Evolutionary conservation across 371 early-diverging fungal species (phyloP), one percentile per base, ranked within the genome.

Genomic region (Blastocladiella emersonii): DNA sequence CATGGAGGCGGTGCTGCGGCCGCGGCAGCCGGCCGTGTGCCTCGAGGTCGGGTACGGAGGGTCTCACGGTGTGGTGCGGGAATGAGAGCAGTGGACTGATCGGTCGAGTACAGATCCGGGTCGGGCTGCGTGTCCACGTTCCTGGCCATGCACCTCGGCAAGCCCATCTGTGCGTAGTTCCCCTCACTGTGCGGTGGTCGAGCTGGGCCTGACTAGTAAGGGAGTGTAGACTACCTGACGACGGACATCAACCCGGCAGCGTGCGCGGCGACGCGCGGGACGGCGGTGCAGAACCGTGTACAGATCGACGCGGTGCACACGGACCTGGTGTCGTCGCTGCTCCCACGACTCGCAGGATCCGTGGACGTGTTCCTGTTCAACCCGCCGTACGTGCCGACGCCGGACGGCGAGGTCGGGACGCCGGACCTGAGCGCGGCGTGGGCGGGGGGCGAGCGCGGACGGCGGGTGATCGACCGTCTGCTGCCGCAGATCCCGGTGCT

Each of bases 401-500:
- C 85, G 8, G 74, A 79, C 19, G 84, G 82, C 41, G 90, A 90
- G 61, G 85, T 90, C 6, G 53, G 27, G 13, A 51, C 53, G 30
- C 30, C 53, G 30, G 53, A 51, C 6, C 88, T 93, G 60, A 88
- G 83, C 45, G 90, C 92, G 1, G 76, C 91, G 0, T 95, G 94
- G 94, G 96, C 95, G 0, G 98, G 98, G 17, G 98, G 98, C 3
- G 76, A 83, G 21, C 82, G 88, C 64, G 98, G 98, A 17, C 76
- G 97, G 41, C 85, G 88, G 64, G 93, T 98, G 6, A 89, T 95
- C 62, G 92, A 96, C 74, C 67, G 71, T 59, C 72, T 92, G 56
- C 68, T 97, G 27, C 90, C 90, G 0, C 70, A 73, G 43, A 73
- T 65, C 30, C 63, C 85, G 80, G 70, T 77, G 30, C 67, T 92